These are phyloP conservation scores for Colletotrichum sublineola DNA, from an alignment of 2,329 filamentous ascomycete species.

Conservation along the genomic window DNA sequence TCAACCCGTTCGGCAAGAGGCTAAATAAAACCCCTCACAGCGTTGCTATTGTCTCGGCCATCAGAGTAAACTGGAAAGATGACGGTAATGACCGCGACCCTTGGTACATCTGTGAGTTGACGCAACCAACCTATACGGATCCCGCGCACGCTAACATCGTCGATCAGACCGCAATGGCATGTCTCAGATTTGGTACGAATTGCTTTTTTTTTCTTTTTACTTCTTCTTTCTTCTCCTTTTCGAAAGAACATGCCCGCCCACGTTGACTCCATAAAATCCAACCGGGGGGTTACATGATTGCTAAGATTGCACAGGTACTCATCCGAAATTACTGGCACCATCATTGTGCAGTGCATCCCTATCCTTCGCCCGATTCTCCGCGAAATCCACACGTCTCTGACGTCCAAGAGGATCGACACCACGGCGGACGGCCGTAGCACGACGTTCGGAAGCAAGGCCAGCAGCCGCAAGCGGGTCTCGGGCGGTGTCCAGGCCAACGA, in stretches of 20 bases:
- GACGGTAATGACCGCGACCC: conserved; percentile 59
- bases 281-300: background rate
- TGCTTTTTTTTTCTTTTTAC: background rate
- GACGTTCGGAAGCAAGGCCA: conserved; percentile 37
- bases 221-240: background rate
- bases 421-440: conserved; percentile 33
- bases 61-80: conserved; percentile 64
- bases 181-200: conserved; percentile 58
- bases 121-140: background rate
- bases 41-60: conserved; percentile 62
- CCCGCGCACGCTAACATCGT: conserved; percentile 10
- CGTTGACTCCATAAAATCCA: background rate
- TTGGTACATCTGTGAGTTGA: conserved; percentile 59
- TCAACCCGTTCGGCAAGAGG: background rate
- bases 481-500: conserved; percentile 15
- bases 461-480: conserved; percentile 36
- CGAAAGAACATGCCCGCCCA: background rate
- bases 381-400: conserved; percentile 42
- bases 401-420: conserved; percentile 39
- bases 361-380: conserved; percentile 62
- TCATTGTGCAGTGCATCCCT: conserved; percentile 68
- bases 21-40: conserved; percentile 42
- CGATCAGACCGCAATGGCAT: conserved; percentile 56
- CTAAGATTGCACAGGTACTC: conserved; percentile 53
- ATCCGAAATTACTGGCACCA: conserved; percentile 65